A percentile compares a stretch with the other conserved stretches of the same genome.
phyloP scores from a whole-genome alignment of 257 asterid genomes.

The Henckelia pumila region DNA sequence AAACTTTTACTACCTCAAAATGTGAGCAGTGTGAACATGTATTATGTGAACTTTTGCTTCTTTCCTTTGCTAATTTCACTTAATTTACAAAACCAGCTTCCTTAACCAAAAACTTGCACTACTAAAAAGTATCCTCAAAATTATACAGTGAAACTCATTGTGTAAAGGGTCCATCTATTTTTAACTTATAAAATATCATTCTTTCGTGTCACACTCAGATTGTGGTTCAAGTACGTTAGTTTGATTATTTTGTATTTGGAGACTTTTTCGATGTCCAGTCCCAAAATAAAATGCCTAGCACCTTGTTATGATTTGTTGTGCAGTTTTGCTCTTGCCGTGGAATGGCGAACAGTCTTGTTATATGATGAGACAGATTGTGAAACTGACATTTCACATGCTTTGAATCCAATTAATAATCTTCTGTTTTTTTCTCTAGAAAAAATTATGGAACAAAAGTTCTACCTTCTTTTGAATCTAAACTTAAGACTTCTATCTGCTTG shows the following conservation, averaged over 20 bases:
- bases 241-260: no score
- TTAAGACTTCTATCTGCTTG: conserved; percentile 21
- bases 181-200: not conserved
- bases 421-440: not conserved
- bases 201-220: not conserved
- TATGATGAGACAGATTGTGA: not conserved
- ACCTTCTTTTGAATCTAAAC: conserved; percentile 27
- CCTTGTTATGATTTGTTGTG: not conserved
- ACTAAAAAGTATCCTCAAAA: not conserved
- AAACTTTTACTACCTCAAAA: not conserved
- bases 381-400: conserved; percentile 7
- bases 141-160: not conserved
- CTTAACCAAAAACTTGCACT: not conserved
- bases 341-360: not conserved
- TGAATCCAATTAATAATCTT: not conserved
- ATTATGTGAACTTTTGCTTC: not conserved
- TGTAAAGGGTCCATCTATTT: not conserved
- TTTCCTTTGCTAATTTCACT: no score
- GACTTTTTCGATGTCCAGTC: not conserved
- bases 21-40: not conserved
- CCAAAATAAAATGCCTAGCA: not conserved
- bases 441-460: not conserved
- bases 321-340: not conserved
- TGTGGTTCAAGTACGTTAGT: no score
- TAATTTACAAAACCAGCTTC: no score